Conservation (phyloP, 768 basidiomycete species). For the Phaeotremella skinneri region DNA sequence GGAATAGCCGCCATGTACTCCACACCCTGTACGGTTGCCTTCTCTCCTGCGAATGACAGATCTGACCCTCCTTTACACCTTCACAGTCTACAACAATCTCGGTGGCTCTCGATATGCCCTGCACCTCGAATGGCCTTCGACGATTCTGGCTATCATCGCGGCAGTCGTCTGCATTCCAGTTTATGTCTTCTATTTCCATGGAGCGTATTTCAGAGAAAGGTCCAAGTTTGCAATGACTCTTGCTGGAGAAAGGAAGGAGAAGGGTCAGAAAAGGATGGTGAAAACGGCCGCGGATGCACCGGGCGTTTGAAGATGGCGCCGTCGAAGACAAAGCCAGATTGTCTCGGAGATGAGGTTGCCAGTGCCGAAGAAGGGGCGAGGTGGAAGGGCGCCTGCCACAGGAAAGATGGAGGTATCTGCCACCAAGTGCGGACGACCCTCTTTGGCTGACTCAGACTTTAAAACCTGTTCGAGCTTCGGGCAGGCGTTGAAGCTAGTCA, state of each 20-base stretch:
- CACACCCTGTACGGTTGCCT: slow-evolving; percentile 21
- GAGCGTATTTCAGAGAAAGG: slow-evolving; percentile 30
- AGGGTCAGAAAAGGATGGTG: not conserved
- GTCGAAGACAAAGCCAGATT: not conserved
- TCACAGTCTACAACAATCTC: slow-evolving; percentile 30
- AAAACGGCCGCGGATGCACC: not conserved
- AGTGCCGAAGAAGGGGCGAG: not conserved
- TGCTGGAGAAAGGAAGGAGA: slow-evolving; percentile 24
- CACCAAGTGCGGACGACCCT: too few species aligned
- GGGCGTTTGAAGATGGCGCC: not conserved
- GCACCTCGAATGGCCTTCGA: slow-evolving; percentile 36
- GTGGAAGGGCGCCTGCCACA: too few species aligned
- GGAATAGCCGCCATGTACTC: slow-evolving; percentile 44
- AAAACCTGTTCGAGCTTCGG: too few species aligned
- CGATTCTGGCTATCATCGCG: slow-evolving; percentile 36
- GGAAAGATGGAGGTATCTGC: too few species aligned
- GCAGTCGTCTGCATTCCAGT: slow-evolving; percentile 35
- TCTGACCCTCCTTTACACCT: not conserved
- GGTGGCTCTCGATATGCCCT: slow-evolving; percentile 20
- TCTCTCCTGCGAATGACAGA: not conserved
- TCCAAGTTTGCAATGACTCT: slow-evolving; percentile 35
- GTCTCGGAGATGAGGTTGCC: not conserved
- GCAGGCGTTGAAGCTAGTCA: too few species aligned
- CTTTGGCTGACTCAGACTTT: too few species aligned
- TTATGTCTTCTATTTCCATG: slow-evolving; percentile 37